Base-by-base conservation (phyloP, 257 asterid species). In the Orobanche coerulescens region DNA sequence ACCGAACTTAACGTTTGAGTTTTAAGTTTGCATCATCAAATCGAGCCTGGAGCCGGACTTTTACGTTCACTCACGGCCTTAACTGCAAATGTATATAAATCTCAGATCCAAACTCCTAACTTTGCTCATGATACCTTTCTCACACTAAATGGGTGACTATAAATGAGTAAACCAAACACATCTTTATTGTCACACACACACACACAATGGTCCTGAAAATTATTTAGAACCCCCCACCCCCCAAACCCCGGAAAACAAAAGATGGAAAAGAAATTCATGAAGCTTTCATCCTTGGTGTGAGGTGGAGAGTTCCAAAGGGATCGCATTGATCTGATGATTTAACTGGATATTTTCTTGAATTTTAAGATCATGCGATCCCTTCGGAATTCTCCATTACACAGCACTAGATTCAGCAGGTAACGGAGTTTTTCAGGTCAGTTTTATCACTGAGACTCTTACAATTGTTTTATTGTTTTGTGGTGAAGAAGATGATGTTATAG, bases 251-350 rank as follows among this genome's bases (percentile, higher is more conserved):
- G 22, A 62, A 67, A 13, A 18, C 3, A 6, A n/a, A 14, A 34
- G 40, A 11, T 22, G n/a, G 1, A 13, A 6, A 6, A 40, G 19
- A 28, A 22, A 19, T 5, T 20, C 13, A 16, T 31, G 65, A 20
- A 43, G 31, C 47, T 22, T 54, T 44, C 25, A 36, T 60, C 58
- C 36, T 19, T 68, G 77, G 74, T 65, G 84, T 61, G 68, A 61
- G 73, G 42, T 79, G 81, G 75, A 79, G 75, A 31, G 73, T 76
- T 81, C 87, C 87, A 78, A 78, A 78, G 87, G 84, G 87, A 81
- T 81, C 87, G 87, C 87, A 79, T 78, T 79, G 84, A 79, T 79
- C 79, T 66, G 69, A 59, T 47, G 10, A 58, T 33, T 18, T 46
- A 5, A 42, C 25, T 5, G 8, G 31, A 6, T 11, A 5, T 37